Evolutionary conservation across 345 rosid genomes (phyloP), one percentile per base, ranked within the genome.

Genomic region (Physaria fendleri): DNA sequence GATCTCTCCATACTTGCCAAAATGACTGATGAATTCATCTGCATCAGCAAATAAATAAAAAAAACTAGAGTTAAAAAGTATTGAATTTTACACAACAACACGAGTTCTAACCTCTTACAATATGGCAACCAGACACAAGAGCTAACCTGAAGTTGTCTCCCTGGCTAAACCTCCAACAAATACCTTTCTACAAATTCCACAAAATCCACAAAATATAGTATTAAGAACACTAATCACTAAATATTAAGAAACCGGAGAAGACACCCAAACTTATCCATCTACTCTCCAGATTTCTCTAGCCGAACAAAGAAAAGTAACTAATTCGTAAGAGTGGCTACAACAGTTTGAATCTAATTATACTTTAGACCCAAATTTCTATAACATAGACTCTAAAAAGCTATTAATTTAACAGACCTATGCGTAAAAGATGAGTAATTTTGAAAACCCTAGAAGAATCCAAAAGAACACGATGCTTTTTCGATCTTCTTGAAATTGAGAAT

Each of bases 111-210:
- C 73, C 67, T 60, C 73, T 44, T 51, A 30, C 48, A 62, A 71
- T 47, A 58, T 22, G 9, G 52, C 61, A 68, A 53, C 62, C 68
- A 51, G 69, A 65, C 70, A 22, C 65, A 70, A 73, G 47, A 74
- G 75, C 92, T 80, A 68, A 84, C 90, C 87, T 57, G 81, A 73
- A 47, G 85, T 82, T 21, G 95, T 84, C 58, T 80, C 95, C 39
- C 84, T 84, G 45, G 95, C 82, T 78, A 87, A 80, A 76, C 95
- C 95, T 64, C 95, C 95, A 34, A 87, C 82, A 71, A 87, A 87
- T 29, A 87, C 82, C 66, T 87, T 87, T 70, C 95, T 87, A 82
- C 83, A 76, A 74, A 73, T 61, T 75, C 66, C 77, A 66, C 48
- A 70, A 69, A 70, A 69, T 75, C 66, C 77, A 66, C 48, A 70